A percentile compares a stretch with the other conserved stretches of the same genome.
Evolutionary conservation across 352 stramenopile species (phyloP).

Genomic region (Pythium angustatum): DNA sequence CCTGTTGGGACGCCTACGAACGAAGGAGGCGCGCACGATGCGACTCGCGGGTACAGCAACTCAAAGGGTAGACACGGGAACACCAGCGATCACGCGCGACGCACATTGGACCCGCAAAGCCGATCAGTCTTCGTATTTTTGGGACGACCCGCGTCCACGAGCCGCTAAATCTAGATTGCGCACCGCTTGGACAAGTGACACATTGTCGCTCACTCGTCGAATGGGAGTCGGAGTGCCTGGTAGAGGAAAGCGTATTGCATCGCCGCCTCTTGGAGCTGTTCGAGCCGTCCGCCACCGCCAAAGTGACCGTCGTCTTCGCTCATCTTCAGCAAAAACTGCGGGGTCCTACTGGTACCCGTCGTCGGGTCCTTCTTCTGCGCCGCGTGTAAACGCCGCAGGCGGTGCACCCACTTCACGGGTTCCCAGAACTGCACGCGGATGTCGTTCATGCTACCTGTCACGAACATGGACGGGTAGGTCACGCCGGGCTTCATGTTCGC

Average conservation of each 20-base stretch:
- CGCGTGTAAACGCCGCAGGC: slow-evolving; percentile 58
- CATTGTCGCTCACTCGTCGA: slow-evolving; percentile 20
- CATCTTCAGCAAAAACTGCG: slow-evolving; percentile 66
- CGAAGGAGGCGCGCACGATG: no score
- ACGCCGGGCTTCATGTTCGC: slow-evolving; percentile 56
- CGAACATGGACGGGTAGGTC: slow-evolving; percentile 77
- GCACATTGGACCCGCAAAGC: background rate
- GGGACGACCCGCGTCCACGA: background rate
- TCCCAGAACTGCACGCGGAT: slow-evolving; percentile 86
- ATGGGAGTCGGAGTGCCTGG: slow-evolving; percentile 56
- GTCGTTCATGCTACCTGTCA: slow-evolving; percentile 84
- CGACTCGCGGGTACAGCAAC: no score
- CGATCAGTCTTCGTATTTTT: slow-evolving; percentile 6
- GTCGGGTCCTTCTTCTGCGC: background rate
- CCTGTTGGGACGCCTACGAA: background rate
- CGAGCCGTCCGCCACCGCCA: slow-evolving; percentile 66
- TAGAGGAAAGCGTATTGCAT: slow-evolving; percentile 88
- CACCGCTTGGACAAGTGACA: background rate
- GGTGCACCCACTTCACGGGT: slow-evolving; percentile 83
- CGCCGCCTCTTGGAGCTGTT: slow-evolving; percentile 75
- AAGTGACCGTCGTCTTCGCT: slow-evolving; percentile 84
- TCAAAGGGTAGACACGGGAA: no score
- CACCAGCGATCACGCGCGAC: background rate
- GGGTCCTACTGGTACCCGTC: slow-evolving; percentile 27
- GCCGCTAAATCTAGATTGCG: background rate